A percentile compares a stretch with the other conserved stretches of the same genome.
Evolutionary conservation across 208 protist genomes (phyloP).

Genomic region (Trypanosomatidae sp.): DNA sequence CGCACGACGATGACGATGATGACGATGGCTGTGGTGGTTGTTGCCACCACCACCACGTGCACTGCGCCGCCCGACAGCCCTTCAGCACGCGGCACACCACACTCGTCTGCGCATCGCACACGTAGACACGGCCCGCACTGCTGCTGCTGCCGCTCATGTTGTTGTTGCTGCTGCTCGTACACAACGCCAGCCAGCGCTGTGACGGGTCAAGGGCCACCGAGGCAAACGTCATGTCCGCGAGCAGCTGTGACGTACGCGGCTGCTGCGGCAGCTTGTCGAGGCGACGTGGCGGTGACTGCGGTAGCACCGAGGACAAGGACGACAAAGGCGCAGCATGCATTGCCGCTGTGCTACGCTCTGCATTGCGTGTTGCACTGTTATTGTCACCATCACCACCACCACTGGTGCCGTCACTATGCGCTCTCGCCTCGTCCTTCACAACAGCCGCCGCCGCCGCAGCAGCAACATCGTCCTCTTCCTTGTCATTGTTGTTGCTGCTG

Average conservation of each 20-base stretch:
- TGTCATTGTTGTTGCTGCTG: no score
- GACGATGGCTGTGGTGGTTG: no score
- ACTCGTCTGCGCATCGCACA: slow-evolving; percentile 35
- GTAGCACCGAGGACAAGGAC: no score
- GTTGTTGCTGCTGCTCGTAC: slow-evolving; percentile 12
- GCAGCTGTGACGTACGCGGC: slow-evolving; percentile 15
- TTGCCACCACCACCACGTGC: slow-evolving; percentile 39
- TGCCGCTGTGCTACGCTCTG: no score
- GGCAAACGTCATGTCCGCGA: slow-evolving; percentile 34
- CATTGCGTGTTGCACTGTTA: no score
- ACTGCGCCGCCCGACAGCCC: slow-evolving; percentile 53
- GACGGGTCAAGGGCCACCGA: slow-evolving; percentile 47
- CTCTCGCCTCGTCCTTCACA: no score
- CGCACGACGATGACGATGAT: slow-evolving; percentile 11
- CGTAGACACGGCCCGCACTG: slow-evolving; percentile 70
- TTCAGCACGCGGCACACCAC: slow-evolving; percentile 40
- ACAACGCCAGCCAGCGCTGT: slow-evolving; percentile 52
- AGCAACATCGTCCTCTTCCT: no score
- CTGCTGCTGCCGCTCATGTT: no score
- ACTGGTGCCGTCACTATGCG: no score
- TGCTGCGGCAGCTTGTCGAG: slow-evolving; percentile 17
- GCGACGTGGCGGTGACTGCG: background rate
- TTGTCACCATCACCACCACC: no score
- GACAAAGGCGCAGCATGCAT: no score
- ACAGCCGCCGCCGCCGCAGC: no score